phyloP scores from a whole-genome alignment of 768 basidiomycete species.

The Amanita phalloides region DNA sequence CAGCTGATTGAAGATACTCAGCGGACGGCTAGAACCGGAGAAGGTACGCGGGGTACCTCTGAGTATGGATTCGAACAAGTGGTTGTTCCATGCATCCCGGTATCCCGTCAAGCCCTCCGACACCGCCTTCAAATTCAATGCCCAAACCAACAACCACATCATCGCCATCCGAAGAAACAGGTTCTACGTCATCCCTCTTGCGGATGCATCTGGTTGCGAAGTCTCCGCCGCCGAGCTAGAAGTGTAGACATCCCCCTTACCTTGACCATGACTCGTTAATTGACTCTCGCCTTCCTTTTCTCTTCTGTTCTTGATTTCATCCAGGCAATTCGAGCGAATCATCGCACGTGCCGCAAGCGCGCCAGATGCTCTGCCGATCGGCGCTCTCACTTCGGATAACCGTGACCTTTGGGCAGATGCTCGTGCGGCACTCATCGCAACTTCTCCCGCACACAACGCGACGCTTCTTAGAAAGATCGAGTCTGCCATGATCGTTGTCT shows the following conservation, averaged over 20 bases:
- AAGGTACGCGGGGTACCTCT: slow-evolving; percentile 68
- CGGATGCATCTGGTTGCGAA: slow-evolving; percentile 50
- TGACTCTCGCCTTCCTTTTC: not conserved
- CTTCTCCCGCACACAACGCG: slow-evolving; percentile 48
- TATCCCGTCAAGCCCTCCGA: slow-evolving; percentile 80
- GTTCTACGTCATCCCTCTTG: slow-evolving; percentile 77
- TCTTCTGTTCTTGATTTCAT: not conserved
- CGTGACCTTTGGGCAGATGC: slow-evolving; percentile 86
- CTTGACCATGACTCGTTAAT: not conserved
- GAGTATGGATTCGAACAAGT: slow-evolving; percentile 91
- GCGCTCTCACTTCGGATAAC: slow-evolving; percentile 82
- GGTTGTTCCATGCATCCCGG: slow-evolving; percentile 94
- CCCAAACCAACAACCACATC: slow-evolving; percentile 71
- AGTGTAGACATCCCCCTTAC: slow-evolving; percentile 26
- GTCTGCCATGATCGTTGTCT: slow-evolving; percentile 79
- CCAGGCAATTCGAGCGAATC: slow-evolving; percentile 58
- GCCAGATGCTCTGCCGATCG: slow-evolving; percentile 41
- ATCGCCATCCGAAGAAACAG: slow-evolving; percentile 87
- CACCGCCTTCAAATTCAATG: slow-evolving; percentile 72
- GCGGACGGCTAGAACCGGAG: slow-evolving; percentile 79
- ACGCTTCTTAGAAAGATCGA: slow-evolving; percentile 70
- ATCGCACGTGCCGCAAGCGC: slow-evolving; percentile 48
- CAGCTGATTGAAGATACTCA: slow-evolving; percentile 14
- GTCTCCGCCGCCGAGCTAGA: slow-evolving; percentile 79
- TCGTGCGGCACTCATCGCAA: slow-evolving; percentile 45